Conservation (phyloP, 768 basidiomycete genomes). For the Trametes meyenii region DNA sequence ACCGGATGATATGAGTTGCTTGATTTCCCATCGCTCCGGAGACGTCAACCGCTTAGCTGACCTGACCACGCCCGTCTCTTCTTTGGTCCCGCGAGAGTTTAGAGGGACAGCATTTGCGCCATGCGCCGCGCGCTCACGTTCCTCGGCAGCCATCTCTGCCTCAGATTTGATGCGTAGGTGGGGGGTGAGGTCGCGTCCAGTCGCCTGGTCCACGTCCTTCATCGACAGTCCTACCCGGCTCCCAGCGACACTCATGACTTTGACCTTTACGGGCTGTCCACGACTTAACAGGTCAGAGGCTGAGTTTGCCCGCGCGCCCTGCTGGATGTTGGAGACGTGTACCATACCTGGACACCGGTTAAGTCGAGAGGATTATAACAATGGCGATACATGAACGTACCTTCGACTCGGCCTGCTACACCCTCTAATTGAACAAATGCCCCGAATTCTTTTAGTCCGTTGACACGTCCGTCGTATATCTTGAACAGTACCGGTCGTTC, state of each 20-base stretch:
- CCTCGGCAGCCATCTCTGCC: slow-evolving; percentile 84
- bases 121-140: slow-evolving; percentile 60
- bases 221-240: slow-evolving; percentile 85
- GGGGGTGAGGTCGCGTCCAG: slow-evolving; percentile 90
- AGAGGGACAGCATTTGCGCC: slow-evolving; percentile 91
- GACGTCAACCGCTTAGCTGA: slow-evolving; percentile 91
- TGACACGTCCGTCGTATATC: slow-evolving; percentile 88
- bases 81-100: slow-evolving; percentile 46
- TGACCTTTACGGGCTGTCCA: slow-evolving; percentile 89
- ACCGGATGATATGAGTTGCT: slow-evolving; percentile 96
- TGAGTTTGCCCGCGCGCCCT: slow-evolving; percentile 82
- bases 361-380: no score
- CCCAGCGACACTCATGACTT: slow-evolving; percentile 93
- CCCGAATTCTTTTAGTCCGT: slow-evolving; percentile 91
- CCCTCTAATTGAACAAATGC: slow-evolving; percentile 93
- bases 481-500: slow-evolving; percentile 90
- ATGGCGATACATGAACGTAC: slow-evolving; percentile 46
- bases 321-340: slow-evolving; percentile 91
- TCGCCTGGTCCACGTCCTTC: slow-evolving; percentile 95
- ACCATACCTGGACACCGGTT: slow-evolving; percentile 74
- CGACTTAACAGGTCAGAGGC: slow-evolving; percentile 85
- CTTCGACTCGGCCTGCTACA: slow-evolving; percentile 82
- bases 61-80: slow-evolving; percentile 50
- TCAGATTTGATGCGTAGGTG: slow-evolving; percentile 94
- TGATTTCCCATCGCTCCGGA: slow-evolving; percentile 99